Evolutionary conservation across 345 rosid species (phyloP), one percentile per base, ranked within the genome.

Genomic region (Capsella bursapastoris): DNA sequence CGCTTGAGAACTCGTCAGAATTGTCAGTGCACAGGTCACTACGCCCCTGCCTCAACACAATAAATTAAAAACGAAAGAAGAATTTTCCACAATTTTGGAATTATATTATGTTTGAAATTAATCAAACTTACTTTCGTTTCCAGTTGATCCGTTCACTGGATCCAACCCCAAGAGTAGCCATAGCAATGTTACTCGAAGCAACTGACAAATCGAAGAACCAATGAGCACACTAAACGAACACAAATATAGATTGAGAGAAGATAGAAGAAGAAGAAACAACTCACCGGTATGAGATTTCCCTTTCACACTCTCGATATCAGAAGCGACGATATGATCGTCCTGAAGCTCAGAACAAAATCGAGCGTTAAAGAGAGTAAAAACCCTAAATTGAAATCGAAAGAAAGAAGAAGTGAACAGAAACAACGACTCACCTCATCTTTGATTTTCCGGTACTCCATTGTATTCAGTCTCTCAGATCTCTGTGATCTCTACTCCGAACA

Each of bases 1-100:
- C 2, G 99, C 92, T 86, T 95, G 99, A 9, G 99, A 92, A 78
- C 99, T 95, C 41, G 99, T 92, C 37, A 95, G 89, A 77, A 92
- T 12, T 44, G 97, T 92, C 81, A 95, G 74, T 59, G 97, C 90
- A 75, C 88, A 80, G 5, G 99, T 95, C 55, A 89, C 99, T 45
- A 86, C 61, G 8, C 92, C 73, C 84, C 99, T 92, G 47, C 43
- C 6, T 22, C 74, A 66, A n/a, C 51, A 47, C 51, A 47, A 47
- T 8, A 6, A n/a, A 14, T n/a, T 38, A 0, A 3, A 43, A 4
- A 4, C 14, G 14, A 11, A 5, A 7, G 2, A 27, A 34, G 8
- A 34, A 6, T 34, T 10, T 10, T 18, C 32, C 27, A 3, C 34
- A 50, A 2, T 34, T 11, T 59, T n/a, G 4, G 18, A 10, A 6